Base-by-base conservation (phyloP, 2,329 filamentous ascomycete genomes). In the Calonectria multiphialidica region DNA sequence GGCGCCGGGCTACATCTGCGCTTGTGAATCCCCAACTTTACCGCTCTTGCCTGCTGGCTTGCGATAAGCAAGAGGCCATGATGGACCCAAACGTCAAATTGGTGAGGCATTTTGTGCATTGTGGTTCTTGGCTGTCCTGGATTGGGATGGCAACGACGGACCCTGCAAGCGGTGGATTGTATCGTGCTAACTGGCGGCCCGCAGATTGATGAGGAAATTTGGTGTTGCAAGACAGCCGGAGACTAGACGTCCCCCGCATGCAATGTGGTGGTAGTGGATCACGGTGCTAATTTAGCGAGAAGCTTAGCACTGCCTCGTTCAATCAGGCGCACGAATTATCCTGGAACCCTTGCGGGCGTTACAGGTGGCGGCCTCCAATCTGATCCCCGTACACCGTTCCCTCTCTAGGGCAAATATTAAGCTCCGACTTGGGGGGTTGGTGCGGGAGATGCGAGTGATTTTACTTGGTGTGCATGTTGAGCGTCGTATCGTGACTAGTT, bases 251-350 rank as follows among this genome's bases (percentile, higher is more conserved):
- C 23, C 61, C 61, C 61, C 61, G 44, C 61, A 64, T 64, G 44
- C 50, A 40, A 40, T 8, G 44, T 50, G 44, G 61, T 35, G 50
- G 61, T 64, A 15, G 44, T 49, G 42, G 42, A 55, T 53, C 30
- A 55, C 7, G 9, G 50, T 55, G 50, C 61, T 33, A 64, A 10
- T 50, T 35, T 64, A 37, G 61, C 42, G 37, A 49, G 45, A 64
- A 64, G 61, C 61, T 64, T 64, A 49, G 61, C 61, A 64, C 61
- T 49, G 44, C 61, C 61, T 47, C 44, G 28, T 64, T 64, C 50
- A 55, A 55, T 55, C 50, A 55, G 50, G 30, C 37, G 50, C 30
- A 3, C 10, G 50, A n/a, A 55, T 55, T 30, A 55, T 37, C 50
- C n/a, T 35, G 7, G 30, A 55, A 55, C 50, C 50, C 50, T 55